Evolutionary conservation across 2,329 filamentous ascomycete genomes (phyloP), one percentile per base, ranked within the genome.

Genomic region (Fusarium sp.): DNA sequence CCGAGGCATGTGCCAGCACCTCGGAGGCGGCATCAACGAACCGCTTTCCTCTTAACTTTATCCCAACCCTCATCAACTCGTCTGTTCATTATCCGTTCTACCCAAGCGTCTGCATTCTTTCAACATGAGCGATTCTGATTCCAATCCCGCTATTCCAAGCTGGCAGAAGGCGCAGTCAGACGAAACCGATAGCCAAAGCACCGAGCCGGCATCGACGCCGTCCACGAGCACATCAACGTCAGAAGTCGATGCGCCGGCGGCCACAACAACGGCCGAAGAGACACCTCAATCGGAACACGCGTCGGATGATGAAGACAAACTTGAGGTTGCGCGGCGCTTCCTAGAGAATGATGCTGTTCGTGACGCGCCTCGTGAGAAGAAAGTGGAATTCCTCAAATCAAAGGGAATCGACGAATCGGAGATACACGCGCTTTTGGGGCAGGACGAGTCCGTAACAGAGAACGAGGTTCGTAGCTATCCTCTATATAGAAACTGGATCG

Each of bases 341-440:
- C 85, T 97, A 6, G 83, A 92, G 51, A 91, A 97, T 63, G 88
- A 92, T 9, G 83, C 85, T 20, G 92, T 97, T 59, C 88, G 86
- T 61, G 82, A 90, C 78, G 88, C 91, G 34, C 84, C 91, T 0
- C 84, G 85, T 44, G 90, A 92, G 57, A 90, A 89, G 79, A 97
- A 97, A 81, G 83, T 86, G 20, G 86, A 87, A 9, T 97, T 97
- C 72, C 81, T 97, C 2, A 85, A 89, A 74, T 88, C 87, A 51
- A 97, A 97, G 77, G 92, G 92, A 5, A 81, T 97, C 9, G 81
- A 80, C 5, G 81, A 86, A 6, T 83, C 85, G 33, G 89, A 95
- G 65, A 92, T 97, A 64, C 82, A 92, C 70, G 81, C 83, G 50
- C 82, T 97, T 9, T 80, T 97, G 16, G 76, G 68, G 5, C 74